Evolutionary conservation across 192 early-diverging fungal species (phyloP).

Genomic region (Rhizophagus sp.): DNA sequence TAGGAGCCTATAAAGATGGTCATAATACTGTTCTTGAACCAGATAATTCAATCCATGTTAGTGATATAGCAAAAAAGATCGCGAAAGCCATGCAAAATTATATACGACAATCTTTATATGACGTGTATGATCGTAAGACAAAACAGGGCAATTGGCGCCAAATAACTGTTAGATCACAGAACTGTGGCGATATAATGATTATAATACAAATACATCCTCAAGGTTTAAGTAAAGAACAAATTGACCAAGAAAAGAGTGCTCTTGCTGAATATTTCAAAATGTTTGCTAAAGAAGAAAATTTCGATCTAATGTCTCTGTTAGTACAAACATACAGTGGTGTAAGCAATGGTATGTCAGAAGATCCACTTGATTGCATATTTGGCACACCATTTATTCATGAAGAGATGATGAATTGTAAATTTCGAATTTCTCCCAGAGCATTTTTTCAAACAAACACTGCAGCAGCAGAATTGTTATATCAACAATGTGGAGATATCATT

Average conservation of each 20-base stretch:
- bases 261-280: conserved; percentile 36
- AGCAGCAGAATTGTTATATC: conserved; percentile 69
- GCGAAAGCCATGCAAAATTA: conserved; percentile 47
- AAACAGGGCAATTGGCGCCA: conserved; percentile 58
- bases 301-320: conserved; percentile 52
- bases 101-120: conserved; percentile 35
- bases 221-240: conserved; percentile 40
- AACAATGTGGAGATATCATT: conserved; percentile 40
- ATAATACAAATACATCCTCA: conserved; percentile 62
- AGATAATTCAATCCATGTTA: conserved; percentile 48
- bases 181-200: conserved; percentile 65
- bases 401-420: conserved; percentile 58
- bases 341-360: conserved; percentile 59
- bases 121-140: conserved; percentile 37
- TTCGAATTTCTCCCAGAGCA: conserved; percentile 70
- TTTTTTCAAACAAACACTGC: conserved; percentile 83
- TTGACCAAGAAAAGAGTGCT: conserved; percentile 38
- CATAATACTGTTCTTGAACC: conserved; percentile 50
- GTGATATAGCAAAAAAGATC: conserved; percentile 50
- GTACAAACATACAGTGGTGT: conserved; percentile 49
- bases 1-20: conserved; percentile 68
- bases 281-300: conserved; percentile 27
- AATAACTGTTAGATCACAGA: conserved; percentile 61
- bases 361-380: conserved; percentile 43
- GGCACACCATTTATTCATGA: conserved; percentile 66